Base-by-base conservation (phyloP, 139 green algal genomes). In the Chlorella sorokiniana region DNA sequence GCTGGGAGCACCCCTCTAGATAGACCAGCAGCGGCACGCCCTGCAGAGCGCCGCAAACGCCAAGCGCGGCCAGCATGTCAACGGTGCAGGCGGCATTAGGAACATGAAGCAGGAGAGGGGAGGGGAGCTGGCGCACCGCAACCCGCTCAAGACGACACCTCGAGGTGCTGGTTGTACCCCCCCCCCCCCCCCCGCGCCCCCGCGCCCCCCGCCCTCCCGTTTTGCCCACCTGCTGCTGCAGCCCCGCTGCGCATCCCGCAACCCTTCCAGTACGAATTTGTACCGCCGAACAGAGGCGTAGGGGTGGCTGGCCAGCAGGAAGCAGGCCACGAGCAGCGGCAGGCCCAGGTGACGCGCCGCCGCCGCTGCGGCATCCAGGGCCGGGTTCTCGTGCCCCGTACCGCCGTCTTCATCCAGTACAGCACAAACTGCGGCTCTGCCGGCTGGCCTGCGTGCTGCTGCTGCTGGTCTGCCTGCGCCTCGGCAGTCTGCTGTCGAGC, bases 371-470 rank as follows among this genome's bases (percentile, higher is more conserved):
- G 54, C 73, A 31, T 79, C 73, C 25, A 79, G 73, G 2, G 73
- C 73, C 0, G 73, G 73, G 37, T 79, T 79, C 27, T 79, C 73
- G 27, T 79, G 73, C 23, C 73, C 37, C 73, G 25, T 10, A 79
- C 54, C 2, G 73, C 73, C 4, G 73, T 79, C 27, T 79, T 79
- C 54, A 79, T 69, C 73, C 73, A 79, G 54, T 79, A 79, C 38
- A 79, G 52, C 0, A 79, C 37, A 4, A 37, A 79, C 4, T 48
- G 35, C 1, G 1, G 54, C 54, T 63, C 20, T 6, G 37, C 9
- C n/a, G 8, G 37, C 37, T 52, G 65, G 18, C 3, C 20, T 3
- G 8, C 41, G 18, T 41, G 69, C 42, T 44, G 44, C 70, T 77
- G 70, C 27, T 3, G 22, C 71, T 78, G 71, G 35, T 54, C 23